These are phyloP conservation scores for Sporobolomyces phaffii DNA, from an alignment of 768 basidiomycete genomes.

Conservation along the genomic window DNA sequence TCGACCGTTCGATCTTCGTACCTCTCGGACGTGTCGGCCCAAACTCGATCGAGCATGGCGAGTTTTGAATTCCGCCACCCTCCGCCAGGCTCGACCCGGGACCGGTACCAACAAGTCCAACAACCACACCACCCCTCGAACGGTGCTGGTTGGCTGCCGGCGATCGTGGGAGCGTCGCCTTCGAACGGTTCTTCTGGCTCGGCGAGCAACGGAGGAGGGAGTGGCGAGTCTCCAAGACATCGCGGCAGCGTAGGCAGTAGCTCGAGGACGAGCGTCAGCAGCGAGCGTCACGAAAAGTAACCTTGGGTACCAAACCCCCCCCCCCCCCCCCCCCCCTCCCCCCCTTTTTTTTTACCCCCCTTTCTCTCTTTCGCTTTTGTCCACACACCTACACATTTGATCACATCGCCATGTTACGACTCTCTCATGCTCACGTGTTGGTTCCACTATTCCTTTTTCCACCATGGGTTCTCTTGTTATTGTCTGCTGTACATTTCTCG, in stretches of 20 bases:
- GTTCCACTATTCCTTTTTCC: too few species aligned
- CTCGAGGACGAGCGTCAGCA: conserved; percentile 14
- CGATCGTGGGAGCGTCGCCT: neutral
- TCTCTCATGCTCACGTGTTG: too few species aligned
- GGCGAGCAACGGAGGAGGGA: neutral
- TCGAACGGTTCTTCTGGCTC: neutral
- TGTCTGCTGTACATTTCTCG: too few species aligned
- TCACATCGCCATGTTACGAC: too few species aligned
- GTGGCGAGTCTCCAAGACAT: neutral
- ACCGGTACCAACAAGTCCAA: neutral
- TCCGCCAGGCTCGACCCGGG: neutral
- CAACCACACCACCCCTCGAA: too few species aligned
- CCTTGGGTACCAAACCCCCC: too few species aligned
- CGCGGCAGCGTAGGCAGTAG: conserved; percentile 17
- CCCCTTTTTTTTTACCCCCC: too few species aligned
- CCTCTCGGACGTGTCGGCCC: conserved; percentile 1
- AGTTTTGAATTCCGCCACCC: conserved; percentile 16
- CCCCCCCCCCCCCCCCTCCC: too few species aligned
- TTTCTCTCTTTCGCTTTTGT: too few species aligned
- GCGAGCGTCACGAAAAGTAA: conserved; percentile 3
- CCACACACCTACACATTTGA: too few species aligned
- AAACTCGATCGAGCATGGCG: conserved; percentile 1
- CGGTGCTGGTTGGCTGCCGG: neutral
- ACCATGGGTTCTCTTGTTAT: too few species aligned
- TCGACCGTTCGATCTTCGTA: conserved; percentile 6